Conservation (phyloP, 164 flowering plant species). For the Umbilicus rupestris region DNA sequence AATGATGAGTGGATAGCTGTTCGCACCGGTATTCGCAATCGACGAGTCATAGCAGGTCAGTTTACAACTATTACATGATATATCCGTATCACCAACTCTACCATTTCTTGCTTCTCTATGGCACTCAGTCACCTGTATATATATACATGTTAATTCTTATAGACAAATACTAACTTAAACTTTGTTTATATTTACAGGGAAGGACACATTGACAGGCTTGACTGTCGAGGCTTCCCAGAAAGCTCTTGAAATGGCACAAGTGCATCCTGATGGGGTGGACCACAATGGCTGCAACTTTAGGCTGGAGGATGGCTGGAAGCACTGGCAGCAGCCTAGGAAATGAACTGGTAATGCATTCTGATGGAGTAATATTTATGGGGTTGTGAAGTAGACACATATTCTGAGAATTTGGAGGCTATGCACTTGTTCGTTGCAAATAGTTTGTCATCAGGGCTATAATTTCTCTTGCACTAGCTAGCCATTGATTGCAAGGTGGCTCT, state of each 20-base stretch:
- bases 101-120: too few species aligned
- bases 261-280: constrained; percentile 79
- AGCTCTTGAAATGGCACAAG: constrained; percentile 87
- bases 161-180: neutral
- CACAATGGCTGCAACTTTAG: constrained; percentile 9
- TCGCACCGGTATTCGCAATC: constrained; percentile 86
- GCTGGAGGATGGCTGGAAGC: constrained; percentile 3
- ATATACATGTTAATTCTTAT: neutral
- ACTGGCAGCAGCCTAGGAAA: constrained; percentile 4
- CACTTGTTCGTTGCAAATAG: neutral
- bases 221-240: constrained; percentile 70
- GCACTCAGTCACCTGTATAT: too few species aligned
- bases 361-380: too few species aligned
- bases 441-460: too few species aligned
- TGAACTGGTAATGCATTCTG: neutral
- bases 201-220: constrained; percentile 59
- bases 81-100: too few species aligned
- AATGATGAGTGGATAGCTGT: constrained; percentile 85
- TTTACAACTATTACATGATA: neutral
- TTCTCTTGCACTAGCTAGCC: too few species aligned
- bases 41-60: constrained; percentile 74
- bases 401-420: neutral
- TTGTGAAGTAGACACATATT: neutral
- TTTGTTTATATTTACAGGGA: constrained; percentile 29
- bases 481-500: too few species aligned